phyloP scores from a whole-genome alignment of 1,284 basidiomycete species.

The Ganoderma boninense region DNA sequence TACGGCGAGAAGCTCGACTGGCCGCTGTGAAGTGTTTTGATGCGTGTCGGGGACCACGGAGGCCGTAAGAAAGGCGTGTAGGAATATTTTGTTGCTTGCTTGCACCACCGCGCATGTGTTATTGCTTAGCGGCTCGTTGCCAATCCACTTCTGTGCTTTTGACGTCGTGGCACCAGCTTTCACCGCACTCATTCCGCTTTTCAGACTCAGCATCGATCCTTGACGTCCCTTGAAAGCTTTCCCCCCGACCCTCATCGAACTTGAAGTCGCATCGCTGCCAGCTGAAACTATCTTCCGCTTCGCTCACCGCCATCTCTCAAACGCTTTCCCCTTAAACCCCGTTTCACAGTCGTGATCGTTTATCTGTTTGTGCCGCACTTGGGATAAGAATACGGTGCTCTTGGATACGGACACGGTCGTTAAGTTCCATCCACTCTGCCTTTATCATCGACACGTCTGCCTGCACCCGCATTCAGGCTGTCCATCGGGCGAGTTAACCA shows the following conservation, averaged over 20 bases:
- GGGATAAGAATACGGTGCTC: neutral
- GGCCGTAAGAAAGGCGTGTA: slow-evolving; percentile 22
- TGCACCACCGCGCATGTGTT: neutral
- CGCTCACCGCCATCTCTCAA: neutral
- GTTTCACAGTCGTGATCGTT: neutral
- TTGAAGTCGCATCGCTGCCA: neutral
- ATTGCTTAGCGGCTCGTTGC: neutral
- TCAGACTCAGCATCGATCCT: neutral
- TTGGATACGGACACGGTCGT: neutral
- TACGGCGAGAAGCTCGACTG: slow-evolving; percentile 82
- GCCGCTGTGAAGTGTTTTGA: slow-evolving; percentile 62
- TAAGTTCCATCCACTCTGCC: neutral
- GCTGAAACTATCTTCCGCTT: neutral
- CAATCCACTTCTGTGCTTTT: neutral
- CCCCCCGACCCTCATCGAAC: neutral
- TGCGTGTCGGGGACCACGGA: neutral
- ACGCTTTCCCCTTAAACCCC: too few species aligned
- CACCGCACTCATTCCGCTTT: neutral
- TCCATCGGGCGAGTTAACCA: neutral
- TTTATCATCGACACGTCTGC: neutral
- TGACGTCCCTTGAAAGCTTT: neutral
- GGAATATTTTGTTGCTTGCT: slow-evolving; percentile 14
- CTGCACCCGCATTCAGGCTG: neutral
- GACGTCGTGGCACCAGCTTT: neutral
- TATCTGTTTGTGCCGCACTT: neutral